Base-by-base conservation (phyloP, 352 stramenopile species). In the Pythium monospermum region DNA sequence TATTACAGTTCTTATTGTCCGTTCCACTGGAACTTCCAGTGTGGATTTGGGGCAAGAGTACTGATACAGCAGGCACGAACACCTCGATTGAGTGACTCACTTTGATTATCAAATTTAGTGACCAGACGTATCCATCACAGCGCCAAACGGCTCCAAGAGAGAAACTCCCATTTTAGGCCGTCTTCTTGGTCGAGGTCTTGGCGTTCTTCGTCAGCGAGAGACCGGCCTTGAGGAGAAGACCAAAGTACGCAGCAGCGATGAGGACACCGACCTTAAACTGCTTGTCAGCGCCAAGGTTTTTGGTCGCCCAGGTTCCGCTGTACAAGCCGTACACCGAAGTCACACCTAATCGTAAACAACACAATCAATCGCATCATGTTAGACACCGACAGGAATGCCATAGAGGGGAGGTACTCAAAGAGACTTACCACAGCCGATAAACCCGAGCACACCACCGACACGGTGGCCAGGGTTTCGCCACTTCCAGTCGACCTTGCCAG, bases 381-480 rank as follows among this genome's bases (percentile, higher is more conserved):
- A 18, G 7, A 7, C 38, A 5, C 15, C 13, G 2, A 18, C 3
- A 2, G 12, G 1, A 18, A 10, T 41, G 36, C 10, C 11, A 45
- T 30, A 12, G 30, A 3, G 10, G 5, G 12, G 15, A 19, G 19
- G 3, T 48, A 22, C 18, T 48, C 23, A 28, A 45, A 16, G 7
- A 32, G 50, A 35, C 37, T 16, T 22, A 44, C 76, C 76, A 51
- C 66, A 68, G 16, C 67, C 58, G n/a, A 83, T 15, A 49, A 85
- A 81, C 31, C 71, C 68, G 40, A 87, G 33, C 5, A 65, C 70
- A 33, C 77, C 77, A 19, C 71, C 64, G 31, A 82, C 73, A 40
- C 74, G 77, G 58, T 88, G 77, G 23, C 67, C 65, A 10, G 68
- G 66, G 58, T 88, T 82, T 58, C 79, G 83, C 77, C 77, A 88